These are phyloP conservation scores for Hypoxylon intermedium DNA, from an alignment of 495 filamentous ascomycete species.

Conservation along the genomic window DNA sequence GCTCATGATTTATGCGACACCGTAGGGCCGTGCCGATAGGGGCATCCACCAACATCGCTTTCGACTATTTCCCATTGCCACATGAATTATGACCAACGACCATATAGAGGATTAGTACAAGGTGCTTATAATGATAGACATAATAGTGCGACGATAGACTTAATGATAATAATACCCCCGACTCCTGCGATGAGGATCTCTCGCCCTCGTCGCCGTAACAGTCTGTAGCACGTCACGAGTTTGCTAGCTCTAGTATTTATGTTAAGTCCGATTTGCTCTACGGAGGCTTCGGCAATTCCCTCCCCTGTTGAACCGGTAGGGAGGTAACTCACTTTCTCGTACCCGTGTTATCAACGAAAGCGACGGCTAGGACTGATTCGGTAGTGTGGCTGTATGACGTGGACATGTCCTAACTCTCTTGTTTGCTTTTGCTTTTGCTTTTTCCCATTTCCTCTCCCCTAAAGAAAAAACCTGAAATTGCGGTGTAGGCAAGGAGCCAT, in stretches of 20 bases:
- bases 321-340: too few species aligned
- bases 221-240: too few species aligned
- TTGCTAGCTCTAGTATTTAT: too few species aligned
- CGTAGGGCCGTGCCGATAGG: not conserved
- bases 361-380: too few species aligned
- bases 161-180: slow-evolving; percentile 31
- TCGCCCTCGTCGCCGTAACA: too few species aligned
- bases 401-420: not conserved
- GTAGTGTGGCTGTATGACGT: not conserved
- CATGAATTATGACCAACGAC: slow-evolving; percentile 17
- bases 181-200: too few species aligned
- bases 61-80: slow-evolving; percentile 2
- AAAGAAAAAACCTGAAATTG: too few species aligned
- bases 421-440: not conserved
- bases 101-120: slow-evolving; percentile 12
- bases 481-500: not conserved
- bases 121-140: slow-evolving; percentile 9
- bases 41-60: slow-evolving; percentile 1
- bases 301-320: too few species aligned
- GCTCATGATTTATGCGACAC: too few species aligned
- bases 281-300: too few species aligned
- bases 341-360: too few species aligned
- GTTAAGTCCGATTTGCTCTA: too few species aligned
- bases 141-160: slow-evolving; percentile 24
- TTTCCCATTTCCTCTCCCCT: not conserved